Percentiles rank a stretch among this genome's conserved stretches.
phyloP scores from a whole-genome alignment of 1,139 yeast species.

The Magnusiomyces tetraspermus region DNA sequence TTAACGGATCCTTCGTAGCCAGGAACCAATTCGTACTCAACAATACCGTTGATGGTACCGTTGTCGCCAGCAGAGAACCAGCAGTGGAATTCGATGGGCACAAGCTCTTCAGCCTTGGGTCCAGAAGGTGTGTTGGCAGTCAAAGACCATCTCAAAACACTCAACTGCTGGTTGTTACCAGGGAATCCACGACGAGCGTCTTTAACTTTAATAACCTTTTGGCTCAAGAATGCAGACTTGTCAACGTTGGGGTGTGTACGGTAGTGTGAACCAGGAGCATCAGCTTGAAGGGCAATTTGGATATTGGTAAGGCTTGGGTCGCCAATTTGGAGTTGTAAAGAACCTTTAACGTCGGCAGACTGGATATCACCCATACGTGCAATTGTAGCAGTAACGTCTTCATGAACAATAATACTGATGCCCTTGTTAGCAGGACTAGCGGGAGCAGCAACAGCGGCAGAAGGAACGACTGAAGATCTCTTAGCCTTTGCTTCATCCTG shows the following conservation, averaged over 20 bases:
- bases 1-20: constrained; percentile 43
- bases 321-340: constrained; percentile 77
- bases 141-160: constrained; percentile 75
- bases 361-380: constrained; percentile 75
- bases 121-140: constrained; percentile 36
- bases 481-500: constrained; percentile 13
- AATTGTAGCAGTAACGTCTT: constrained; percentile 66
- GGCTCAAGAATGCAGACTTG: constrained; percentile 52
- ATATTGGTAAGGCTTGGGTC: constrained; percentile 58
- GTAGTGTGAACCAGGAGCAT: constrained; percentile 47
- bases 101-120: constrained; percentile 50
- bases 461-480: constrained; percentile 17
- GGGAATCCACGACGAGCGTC: constrained; percentile 79
- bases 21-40: constrained; percentile 69
- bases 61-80: constrained; percentile 68
- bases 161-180: constrained; percentile 77
- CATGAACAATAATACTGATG: constrained; percentile 66
- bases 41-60: constrained; percentile 58
- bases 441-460: neutral
- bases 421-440: constrained; percentile 48
- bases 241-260: constrained; percentile 97
- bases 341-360: constrained; percentile 80
- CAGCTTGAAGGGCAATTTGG: constrained; percentile 49
- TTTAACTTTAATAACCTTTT: constrained; percentile 58
- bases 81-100: constrained; percentile 71